These are phyloP conservation scores for Chaetomium olivaceum DNA, from an alignment of 2,329 filamentous ascomycete genomes.

Conservation along the genomic window DNA sequence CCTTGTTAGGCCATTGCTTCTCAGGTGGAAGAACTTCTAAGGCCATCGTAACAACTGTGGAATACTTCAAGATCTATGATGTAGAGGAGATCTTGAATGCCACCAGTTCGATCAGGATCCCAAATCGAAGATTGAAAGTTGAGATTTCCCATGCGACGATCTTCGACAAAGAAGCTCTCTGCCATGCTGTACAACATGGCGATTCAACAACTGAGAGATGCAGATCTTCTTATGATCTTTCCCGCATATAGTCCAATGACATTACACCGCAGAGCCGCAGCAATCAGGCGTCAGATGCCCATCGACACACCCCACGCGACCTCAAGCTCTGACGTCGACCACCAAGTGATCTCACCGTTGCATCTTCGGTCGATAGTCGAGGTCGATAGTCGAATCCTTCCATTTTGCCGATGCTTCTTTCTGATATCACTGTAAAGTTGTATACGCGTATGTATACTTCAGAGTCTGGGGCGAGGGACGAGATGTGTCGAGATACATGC, in stretches of 20 bases:
- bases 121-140: not conserved
- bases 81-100: not conserved
- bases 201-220: not conserved
- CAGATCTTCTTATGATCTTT: not conserved
- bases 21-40: not conserved
- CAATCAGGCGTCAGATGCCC: not conserved
- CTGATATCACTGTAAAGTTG: not conserved
- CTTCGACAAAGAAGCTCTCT: not conserved
- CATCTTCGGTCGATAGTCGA: no score
- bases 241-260: not conserved
- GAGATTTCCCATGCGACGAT: not conserved
- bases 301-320: not conserved
- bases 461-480: not conserved
- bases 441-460: not conserved
- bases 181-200: not conserved
- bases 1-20: not conserved
- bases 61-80: not conserved
- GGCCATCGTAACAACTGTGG: not conserved
- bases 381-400: not conserved
- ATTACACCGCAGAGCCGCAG: not conserved
- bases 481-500: not conserved
- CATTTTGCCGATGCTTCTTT: not conserved
- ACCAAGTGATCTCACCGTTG: not conserved
- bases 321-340: conserved; percentile 5
- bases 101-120: not conserved